Evolutionary conservation across 129 eudicot species (phyloP), one percentile per base, ranked within the genome.

Genomic region (Ambrosia trifida): DNA sequence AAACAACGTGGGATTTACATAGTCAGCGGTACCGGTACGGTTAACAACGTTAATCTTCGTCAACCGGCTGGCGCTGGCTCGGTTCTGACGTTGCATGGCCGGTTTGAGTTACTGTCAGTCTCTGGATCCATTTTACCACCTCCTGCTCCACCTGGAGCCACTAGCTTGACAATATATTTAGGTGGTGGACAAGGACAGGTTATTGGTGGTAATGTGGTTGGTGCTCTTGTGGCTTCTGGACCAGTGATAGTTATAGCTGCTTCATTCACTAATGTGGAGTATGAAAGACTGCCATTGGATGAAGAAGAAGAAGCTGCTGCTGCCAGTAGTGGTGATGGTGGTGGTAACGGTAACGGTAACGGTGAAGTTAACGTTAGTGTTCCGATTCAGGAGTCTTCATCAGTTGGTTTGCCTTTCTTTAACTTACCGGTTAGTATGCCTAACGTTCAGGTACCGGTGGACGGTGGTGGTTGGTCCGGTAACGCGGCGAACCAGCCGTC

Each of bases 111-210:
- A 45, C 78, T 89, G 9, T 89, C 96, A 1, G 47, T 89, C 16
- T 89, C 96, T 0, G 96, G 96, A 1, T 89, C 96, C 3, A 86
- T 89, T 45, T 66, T 89, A 60, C 96, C 96, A 1, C 89, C 96
- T 7, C 96, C 96, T 16, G 96, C 96, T 2, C 91, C 96, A 3
- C 96, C 96, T 0, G 96, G 89, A 2, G 96, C 92, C 12, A 89
- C 96, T 18, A 89, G 96, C 47, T 70, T 89, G 81, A 86, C 85
- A 11, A 78, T 89, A 33, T 89, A 86, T 61, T 74, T 89, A 44
- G 96, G 92, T 2, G 89, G 96, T 8, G 96, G 96, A 63, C 92
- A 89, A 72, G 94, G 90, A 3, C 93, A 86, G 76, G 88, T 87
- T 14, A 86, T 86, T 0, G 90, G 90, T 11, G 93, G 96, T 11